Evolutionary conservation across 495 filamentous ascomycete species (phyloP).

Genomic region (Penicillium tannophilum): DNA sequence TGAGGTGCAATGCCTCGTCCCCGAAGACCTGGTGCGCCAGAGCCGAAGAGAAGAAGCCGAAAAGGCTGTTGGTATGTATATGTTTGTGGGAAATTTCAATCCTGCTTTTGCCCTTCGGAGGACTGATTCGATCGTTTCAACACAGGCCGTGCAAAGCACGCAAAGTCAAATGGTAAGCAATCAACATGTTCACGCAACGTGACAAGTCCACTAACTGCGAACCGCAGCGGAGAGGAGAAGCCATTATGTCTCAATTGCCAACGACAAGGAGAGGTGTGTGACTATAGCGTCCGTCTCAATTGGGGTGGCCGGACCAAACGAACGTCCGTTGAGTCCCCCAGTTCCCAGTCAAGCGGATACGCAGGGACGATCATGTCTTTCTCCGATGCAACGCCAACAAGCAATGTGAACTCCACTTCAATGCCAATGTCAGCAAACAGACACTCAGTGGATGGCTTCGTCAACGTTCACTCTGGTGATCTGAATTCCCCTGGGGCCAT

Average conservation of each 20-base stretch:
- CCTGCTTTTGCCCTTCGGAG: background rate
- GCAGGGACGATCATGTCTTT: constrained; percentile 26
- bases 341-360: constrained; percentile 37
- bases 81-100: background rate
- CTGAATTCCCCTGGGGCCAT: constrained; percentile 19
- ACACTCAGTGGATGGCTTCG: constrained; percentile 19
- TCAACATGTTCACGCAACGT: background rate
- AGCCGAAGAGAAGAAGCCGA: constrained; percentile 72
- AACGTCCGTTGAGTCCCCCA: constrained; percentile 39
- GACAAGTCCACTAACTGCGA: constrained; percentile 8
- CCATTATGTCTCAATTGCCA: constrained; percentile 77
- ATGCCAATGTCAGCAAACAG: constrained; percentile 18
- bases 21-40: constrained; percentile 63
- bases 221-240: constrained; percentile 68
- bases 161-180: constrained; percentile 76
- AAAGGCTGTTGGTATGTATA: constrained; percentile 80
- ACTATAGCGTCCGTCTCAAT: constrained; percentile 83
- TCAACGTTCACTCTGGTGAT: constrained; percentile 15
- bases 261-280: constrained; percentile 74
- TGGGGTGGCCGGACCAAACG: constrained; percentile 72
- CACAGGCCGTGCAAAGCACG: constrained; percentile 79
- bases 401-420: constrained; percentile 11
- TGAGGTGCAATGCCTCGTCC: constrained; percentile 63
- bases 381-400: constrained; percentile 16
- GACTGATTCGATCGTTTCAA: background rate